Conservation (phyloP, 1,284 basidiomycete species). For the Boletellus deceptivus region DNA sequence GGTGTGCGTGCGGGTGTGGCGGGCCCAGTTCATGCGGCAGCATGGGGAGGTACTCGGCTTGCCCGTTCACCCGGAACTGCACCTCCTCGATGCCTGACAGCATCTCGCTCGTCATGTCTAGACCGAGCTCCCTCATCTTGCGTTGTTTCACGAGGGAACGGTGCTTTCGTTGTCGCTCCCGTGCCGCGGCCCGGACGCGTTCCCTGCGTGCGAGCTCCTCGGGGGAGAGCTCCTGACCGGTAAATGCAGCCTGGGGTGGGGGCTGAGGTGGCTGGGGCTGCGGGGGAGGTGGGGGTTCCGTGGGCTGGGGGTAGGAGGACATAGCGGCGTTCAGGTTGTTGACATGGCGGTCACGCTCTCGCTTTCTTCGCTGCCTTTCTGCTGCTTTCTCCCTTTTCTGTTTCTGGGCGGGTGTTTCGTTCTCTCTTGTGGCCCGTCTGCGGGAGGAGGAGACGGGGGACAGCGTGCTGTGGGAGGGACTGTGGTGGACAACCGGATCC, state of each 20-base stretch:
- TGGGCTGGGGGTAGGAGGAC: slow-evolving; percentile 31
- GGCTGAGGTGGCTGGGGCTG: slow-evolving; percentile 31
- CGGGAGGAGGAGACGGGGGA: slow-evolving; percentile 36
- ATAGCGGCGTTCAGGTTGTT: slow-evolving; percentile 42
- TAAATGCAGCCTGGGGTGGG: slow-evolving; percentile 24
- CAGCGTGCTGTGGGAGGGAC: slow-evolving; percentile 32
- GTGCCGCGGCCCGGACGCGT: slow-evolving; percentile 64
- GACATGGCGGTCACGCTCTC: slow-evolving; percentile 64
- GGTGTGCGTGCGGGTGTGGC: slow-evolving; percentile 10
- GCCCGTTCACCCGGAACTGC: slow-evolving; percentile 55
- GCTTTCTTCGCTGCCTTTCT: slow-evolving; percentile 73
- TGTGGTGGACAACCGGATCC: slow-evolving; percentile 35
- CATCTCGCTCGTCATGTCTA: slow-evolving; percentile 71
- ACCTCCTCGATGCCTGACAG: slow-evolving; percentile 58
- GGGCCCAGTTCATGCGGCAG: slow-evolving; percentile 50
- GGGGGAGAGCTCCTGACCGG: slow-evolving; percentile 47
- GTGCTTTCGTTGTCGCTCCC: slow-evolving; percentile 77
- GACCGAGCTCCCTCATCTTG: slow-evolving; percentile 72
- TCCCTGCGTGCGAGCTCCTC: slow-evolving; percentile 67
- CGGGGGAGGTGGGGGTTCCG: slow-evolving; percentile 27
- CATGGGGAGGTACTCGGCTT: slow-evolving; percentile 56
- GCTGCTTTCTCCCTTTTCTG: slow-evolving; percentile 78
- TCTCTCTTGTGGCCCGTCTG: slow-evolving; percentile 58
- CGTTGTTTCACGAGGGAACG: slow-evolving; percentile 70
- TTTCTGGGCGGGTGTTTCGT: slow-evolving; percentile 66